Evolutionary conservation across 1,284 basidiomycete genomes (phyloP).

Genomic region (Ceratobasidium sp.): DNA sequence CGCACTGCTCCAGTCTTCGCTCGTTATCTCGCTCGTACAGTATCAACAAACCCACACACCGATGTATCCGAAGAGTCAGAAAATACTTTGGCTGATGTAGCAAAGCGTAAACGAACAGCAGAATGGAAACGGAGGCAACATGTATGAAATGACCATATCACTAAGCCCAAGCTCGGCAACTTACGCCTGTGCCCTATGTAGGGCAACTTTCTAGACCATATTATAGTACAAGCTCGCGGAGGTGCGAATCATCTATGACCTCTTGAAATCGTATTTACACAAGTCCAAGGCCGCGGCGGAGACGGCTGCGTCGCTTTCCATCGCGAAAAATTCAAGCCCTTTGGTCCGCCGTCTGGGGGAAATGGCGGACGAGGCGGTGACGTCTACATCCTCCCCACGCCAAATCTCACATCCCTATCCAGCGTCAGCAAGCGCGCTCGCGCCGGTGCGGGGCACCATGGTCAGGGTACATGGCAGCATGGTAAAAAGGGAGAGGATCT

Average conservation of each 20-base stretch:
- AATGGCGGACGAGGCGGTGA: constrained; percentile 90
- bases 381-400: constrained; percentile 83
- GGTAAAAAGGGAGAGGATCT: constrained; percentile 80
- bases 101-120: constrained; percentile 62
- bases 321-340: constrained; percentile 80
- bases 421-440: constrained; percentile 76
- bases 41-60: constrained; percentile 24
- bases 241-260: constrained; percentile 63
- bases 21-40: neutral
- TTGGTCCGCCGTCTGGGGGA: constrained; percentile 90
- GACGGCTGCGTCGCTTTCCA: constrained; percentile 87
- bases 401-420: constrained; percentile 81
- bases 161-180: neutral
- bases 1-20: neutral
- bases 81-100: neutral
- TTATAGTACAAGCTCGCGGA: constrained; percentile 79
- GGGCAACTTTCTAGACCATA: constrained; percentile 43
- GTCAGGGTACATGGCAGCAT: constrained; percentile 86
- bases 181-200: neutral
- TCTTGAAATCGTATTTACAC: constrained; percentile 45
- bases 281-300: constrained; percentile 77
- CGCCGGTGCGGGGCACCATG: constrained; percentile 76
- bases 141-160: constrained; percentile 61
- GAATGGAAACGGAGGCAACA: constrained; percentile 82
- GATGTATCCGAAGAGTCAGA: constrained; percentile 22